Evolutionary conservation across 2,329 filamentous ascomycete species (phyloP).

Genomic region (Exophiala phaeomuriformis): DNA sequence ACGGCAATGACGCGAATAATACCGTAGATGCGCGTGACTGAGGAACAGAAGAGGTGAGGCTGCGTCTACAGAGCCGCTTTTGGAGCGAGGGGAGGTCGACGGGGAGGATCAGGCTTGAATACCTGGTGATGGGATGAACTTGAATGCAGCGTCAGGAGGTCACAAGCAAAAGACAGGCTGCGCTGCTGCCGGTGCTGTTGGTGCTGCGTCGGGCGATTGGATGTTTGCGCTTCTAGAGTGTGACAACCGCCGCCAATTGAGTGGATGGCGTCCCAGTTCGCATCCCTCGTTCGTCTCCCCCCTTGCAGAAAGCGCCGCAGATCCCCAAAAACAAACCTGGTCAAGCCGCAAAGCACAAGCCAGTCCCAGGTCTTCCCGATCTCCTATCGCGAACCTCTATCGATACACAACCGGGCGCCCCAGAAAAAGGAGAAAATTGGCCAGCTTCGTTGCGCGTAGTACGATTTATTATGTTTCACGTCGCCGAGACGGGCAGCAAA

Average conservation of each 20-base stretch:
- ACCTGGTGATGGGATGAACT: slow-evolving; percentile 1
- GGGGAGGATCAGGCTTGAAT: slow-evolving; percentile 4
- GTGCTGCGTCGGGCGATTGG: neutral
- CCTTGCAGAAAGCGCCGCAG: neutral
- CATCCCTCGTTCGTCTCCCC: neutral
- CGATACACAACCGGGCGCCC: slow-evolving; percentile 17
- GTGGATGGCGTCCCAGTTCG: neutral
- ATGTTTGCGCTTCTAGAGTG: neutral
- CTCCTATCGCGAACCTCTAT: slow-evolving; percentile 17
- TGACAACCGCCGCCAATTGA: neutral
- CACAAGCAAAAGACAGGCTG: slow-evolving; percentile 6
- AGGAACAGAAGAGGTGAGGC: slow-evolving; percentile 2
- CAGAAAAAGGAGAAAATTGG: slow-evolving; percentile 3
- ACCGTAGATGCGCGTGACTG: neutral
- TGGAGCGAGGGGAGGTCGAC: neutral
- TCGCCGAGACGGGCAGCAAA: neutral
- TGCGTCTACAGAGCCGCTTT: slow-evolving; percentile 14
- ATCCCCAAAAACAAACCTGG: neutral
- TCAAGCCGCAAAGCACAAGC: neutral
- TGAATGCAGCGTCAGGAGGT: slow-evolving; percentile 21
- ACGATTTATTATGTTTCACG: neutral
- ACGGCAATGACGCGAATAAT: slow-evolving; percentile 4
- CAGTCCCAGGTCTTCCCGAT: neutral
- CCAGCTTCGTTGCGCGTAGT: neutral
- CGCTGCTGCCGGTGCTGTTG: too few relatives aligned